Conservation (phyloP, 352 stramenopile genomes). For the Pythium scleroteichum region DNA sequence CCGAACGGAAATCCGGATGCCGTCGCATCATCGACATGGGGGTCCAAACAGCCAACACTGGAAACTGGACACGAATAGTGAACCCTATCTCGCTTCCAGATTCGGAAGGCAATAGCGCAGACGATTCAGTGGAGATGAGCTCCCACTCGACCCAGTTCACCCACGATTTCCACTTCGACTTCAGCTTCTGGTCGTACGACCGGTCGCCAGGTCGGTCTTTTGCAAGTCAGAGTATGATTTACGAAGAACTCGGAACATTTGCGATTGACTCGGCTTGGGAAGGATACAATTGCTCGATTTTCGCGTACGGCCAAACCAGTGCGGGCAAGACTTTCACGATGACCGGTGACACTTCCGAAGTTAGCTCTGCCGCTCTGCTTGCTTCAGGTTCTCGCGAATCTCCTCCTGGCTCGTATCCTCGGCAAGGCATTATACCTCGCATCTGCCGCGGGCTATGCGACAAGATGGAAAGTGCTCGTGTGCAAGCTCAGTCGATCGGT, state of each 20-base stretch:
- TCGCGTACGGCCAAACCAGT: conserved; percentile 72
- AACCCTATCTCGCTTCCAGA: conserved; percentile 50
- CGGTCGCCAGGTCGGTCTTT: conserved; percentile 28
- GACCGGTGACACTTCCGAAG: conserved; percentile 39
- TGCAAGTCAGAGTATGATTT: conserved; percentile 56
- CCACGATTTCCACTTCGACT: conserved; percentile 73
- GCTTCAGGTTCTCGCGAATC: neutral
- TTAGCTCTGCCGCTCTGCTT: neutral
- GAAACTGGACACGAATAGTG: conserved; percentile 54
- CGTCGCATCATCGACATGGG: conserved; percentile 64
- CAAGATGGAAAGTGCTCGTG: conserved; percentile 35
- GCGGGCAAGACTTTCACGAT: conserved; percentile 79
- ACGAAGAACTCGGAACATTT: conserved; percentile 55
- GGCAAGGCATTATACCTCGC: conserved; percentile 55
- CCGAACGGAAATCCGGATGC: conserved; percentile 61
- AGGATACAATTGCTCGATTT: conserved; percentile 76
- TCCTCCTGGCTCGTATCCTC: conserved; percentile 12
- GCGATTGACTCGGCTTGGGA: conserved; percentile 56
- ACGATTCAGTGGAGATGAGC: conserved; percentile 5
- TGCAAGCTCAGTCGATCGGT: conserved; percentile 4
- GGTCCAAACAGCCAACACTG: conserved; percentile 22
- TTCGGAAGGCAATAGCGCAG: conserved; percentile 1
- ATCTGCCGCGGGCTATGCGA: conserved; percentile 66
- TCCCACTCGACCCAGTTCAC: conserved; percentile 44
- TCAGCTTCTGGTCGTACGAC: conserved; percentile 76